Evolutionary conservation across 345 rosid species (phyloP), one percentile per base, ranked within the genome.

Genomic region (Melastoma malabathricum): DNA sequence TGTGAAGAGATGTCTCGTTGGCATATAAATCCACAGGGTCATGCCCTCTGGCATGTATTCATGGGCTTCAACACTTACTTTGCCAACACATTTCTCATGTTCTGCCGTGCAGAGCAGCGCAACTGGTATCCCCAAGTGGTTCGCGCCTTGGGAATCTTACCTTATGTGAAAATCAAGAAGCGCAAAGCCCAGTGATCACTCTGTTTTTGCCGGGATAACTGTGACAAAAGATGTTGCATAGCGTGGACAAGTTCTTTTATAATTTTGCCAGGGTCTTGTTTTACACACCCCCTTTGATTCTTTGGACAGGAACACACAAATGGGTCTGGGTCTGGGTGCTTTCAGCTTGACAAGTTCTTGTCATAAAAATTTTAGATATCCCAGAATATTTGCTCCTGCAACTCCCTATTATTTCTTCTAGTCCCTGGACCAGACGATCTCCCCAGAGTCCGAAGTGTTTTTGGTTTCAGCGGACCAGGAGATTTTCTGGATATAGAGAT

Each of bases 21-120:
- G 98, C 61, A 61, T 59, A 51, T 87, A 7, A 84, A 84, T 58
- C 97, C 97, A 6, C 88, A 92, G 53, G 98, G 98, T 0, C 98
- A 92, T 29, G 98, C 97, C 12, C 43, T 87, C 15, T 87, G 98
- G 97, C 98, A 92, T 47, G 66, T 76, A 15, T 72, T 83, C 50
- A 84, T 87, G 98, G 80, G 95, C 27, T 84, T 92, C 72, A 83
- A 84, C 64, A 77, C 95, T 0, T 92, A 88, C 68, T 82, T 60
- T 18, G 97, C 97, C 15, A 92, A 92, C 72, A 84, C 95, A 1
- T 92, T 82, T 77, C 63, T 92, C 77, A 92, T 92, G 98, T 92
- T 92, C 59, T 87, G 98, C 52, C 82, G 94, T 17, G 98, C 98
- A 22, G 73, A 82, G 64, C 98, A 90, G 50, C 65, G 77, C 18